A percentile compares a stretch with the other conserved stretches of the same genome.
Conservation (phyloP, 306 rosid genomes). For the Nissolia schottii region DNA sequence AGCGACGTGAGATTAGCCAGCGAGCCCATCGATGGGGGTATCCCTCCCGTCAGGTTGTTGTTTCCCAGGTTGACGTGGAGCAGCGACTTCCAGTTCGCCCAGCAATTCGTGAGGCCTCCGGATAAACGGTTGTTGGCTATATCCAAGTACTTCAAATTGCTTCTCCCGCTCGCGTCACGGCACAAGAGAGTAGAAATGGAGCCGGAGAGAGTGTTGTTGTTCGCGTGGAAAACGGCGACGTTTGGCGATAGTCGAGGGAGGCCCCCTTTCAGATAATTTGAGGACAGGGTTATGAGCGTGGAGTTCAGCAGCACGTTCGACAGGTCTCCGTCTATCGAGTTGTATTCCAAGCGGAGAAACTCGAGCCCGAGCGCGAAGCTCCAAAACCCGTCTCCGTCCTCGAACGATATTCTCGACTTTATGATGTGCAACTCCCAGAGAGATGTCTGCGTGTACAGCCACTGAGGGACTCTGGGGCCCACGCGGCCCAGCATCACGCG, state of each 20-base stretch:
- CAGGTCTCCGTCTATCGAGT: background rate
- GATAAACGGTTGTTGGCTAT: too few relatives aligned
- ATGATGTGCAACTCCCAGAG: background rate
- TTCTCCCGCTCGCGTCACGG: background rate
- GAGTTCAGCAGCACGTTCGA: conserved; percentile 5
- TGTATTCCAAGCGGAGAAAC: background rate
- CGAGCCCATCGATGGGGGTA: too few relatives aligned
- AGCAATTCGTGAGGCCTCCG: too few relatives aligned
- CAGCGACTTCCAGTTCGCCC: too few relatives aligned
- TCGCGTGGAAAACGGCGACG: background rate
- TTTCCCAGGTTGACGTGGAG: too few relatives aligned
- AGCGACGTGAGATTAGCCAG: too few relatives aligned
- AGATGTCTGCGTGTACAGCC: conserved; percentile 18
- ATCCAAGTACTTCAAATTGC: too few relatives aligned
- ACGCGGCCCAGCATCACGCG: background rate
- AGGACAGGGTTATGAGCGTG: background rate
- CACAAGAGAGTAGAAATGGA: conserved; percentile 10
- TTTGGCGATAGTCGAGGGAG: conserved; percentile 20
- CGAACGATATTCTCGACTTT: background rate
- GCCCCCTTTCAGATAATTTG: background rate
- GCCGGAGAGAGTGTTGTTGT: conserved; percentile 17
- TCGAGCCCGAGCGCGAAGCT: background rate
- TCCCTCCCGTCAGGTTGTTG: too few relatives aligned
- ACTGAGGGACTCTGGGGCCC: conserved; percentile 16
- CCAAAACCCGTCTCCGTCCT: background rate